phyloP scores from a whole-genome alignment of 2,329 filamentous ascomycete species.

The Magnaporthiopsis rhizophila region DNA sequence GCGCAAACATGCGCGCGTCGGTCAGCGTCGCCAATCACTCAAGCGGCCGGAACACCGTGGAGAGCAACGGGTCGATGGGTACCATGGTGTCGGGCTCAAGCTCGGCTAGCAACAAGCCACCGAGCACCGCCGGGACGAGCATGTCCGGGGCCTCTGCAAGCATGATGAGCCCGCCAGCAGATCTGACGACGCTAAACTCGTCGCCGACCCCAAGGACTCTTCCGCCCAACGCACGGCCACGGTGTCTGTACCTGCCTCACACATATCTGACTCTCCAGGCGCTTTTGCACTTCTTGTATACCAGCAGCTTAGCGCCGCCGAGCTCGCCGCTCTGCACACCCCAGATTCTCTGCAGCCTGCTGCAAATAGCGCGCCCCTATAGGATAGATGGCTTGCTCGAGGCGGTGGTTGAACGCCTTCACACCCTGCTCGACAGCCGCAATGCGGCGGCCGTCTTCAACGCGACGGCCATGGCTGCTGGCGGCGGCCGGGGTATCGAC shows the following conservation, averaged over 20 bases:
- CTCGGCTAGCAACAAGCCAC: constrained; percentile 26
- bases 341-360: constrained; percentile 88
- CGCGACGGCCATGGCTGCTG: constrained; percentile 94
- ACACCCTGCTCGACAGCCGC: constrained; percentile 80
- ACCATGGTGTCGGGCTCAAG: constrained; percentile 25
- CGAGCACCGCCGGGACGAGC: constrained; percentile 37
- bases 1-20: constrained; percentile 62
- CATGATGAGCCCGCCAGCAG: constrained; percentile 26
- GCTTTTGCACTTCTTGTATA: constrained; percentile 88
- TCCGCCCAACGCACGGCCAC: constrained; percentile 60
- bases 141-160: constrained; percentile 24
- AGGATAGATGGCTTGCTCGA: constrained; percentile 88
- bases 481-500: constrained; percentile 77
- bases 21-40: constrained; percentile 73
- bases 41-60: constrained; percentile 43
- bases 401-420: constrained; percentile 83
- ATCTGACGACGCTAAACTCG: constrained; percentile 42
- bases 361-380: constrained; percentile 90
- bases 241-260: constrained; percentile 88
- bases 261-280: constrained; percentile 84
- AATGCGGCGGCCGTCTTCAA: constrained; percentile 98
- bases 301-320: constrained; percentile 72
- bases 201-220: constrained; percentile 50
- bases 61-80: constrained; percentile 37
- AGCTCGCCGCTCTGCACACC: constrained; percentile 79